Conservation (phyloP, 225 moss, liverwort and hornwort genomes). For the Sphagnum contortum region DNA sequence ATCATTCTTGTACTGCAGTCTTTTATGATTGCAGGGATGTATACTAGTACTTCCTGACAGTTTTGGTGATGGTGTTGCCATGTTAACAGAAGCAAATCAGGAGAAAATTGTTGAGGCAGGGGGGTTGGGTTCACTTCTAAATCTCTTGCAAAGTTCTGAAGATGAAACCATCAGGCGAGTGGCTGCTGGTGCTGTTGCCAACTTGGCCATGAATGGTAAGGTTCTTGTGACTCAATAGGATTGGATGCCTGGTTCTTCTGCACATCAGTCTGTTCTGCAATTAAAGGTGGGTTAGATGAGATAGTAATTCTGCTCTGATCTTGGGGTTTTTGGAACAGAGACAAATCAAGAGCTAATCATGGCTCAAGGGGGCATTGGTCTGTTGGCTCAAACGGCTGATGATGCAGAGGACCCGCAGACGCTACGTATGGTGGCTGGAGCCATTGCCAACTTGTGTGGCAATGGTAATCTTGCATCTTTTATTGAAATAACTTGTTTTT, state of each 20-base stretch:
- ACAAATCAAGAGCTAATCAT: conserved; percentile 96
- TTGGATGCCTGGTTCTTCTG: background rate
- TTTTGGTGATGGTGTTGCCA: background rate
- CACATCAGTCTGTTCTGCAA: background rate
- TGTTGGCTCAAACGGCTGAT: conserved; percentile 81
- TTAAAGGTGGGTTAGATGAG: background rate
- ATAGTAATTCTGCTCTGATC: background rate
- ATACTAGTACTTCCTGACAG: background rate
- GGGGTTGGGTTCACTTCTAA: conserved; percentile 84
- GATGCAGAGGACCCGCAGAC: conserved; percentile 96
- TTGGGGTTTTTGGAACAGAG: conserved; percentile 25
- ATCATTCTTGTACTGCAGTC: background rate
- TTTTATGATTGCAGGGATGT: background rate
- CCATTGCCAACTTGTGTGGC: conserved; percentile 90
- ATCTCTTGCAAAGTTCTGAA: conserved; percentile 84
- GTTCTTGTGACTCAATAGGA: background rate
- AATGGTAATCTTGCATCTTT: conserved; percentile 39
- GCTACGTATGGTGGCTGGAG: conserved; percentile 83
- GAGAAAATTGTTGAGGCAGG: conserved; percentile 99
- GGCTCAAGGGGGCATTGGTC: conserved; percentile 92
- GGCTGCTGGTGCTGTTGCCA: conserved; percentile 97
- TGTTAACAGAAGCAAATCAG: conserved; percentile 76
- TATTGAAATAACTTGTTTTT: background rate
- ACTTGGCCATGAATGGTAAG: conserved; percentile 96
- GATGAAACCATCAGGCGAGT: conserved; percentile 97